Conservation (phyloP, 805 yeast genomes). For the Barnettozyma siamensis region DNA sequence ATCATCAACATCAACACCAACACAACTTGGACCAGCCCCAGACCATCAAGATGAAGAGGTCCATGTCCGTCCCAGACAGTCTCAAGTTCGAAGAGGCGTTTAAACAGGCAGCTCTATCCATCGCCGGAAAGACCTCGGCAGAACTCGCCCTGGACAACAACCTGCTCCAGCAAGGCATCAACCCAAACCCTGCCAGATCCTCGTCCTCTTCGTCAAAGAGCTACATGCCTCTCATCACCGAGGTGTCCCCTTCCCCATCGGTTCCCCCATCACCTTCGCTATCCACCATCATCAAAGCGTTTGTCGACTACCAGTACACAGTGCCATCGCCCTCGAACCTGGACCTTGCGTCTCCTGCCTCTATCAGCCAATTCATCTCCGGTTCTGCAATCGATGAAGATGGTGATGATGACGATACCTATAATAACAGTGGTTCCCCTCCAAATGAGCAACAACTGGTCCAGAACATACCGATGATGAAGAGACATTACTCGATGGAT, state of each 20-base stretch:
- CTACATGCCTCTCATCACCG: not conserved
- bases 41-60: conserved; percentile 9
- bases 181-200: conserved; percentile 31
- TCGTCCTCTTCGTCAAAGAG: not conserved
- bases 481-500: conserved; percentile 17
- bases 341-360: conserved; percentile 13
- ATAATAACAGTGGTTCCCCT: too few relatives aligned
- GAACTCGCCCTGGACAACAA: conserved; percentile 36
- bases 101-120: conserved; percentile 50
- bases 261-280: conserved; percentile 14
- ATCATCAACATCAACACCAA: not conserved
- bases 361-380: conserved; percentile 1
- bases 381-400: conserved; percentile 11
- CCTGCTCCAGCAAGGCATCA: conserved; percentile 35
- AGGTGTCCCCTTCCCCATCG: not conserved
- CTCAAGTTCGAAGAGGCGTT: conserved; percentile 38
- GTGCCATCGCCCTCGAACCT: conserved; percentile 17
- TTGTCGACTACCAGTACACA: conserved; percentile 21
- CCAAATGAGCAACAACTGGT: too few relatives aligned
- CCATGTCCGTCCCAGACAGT: conserved; percentile 14
- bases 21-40: not conserved
- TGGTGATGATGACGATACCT: conserved; percentile 5
- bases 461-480: too few relatives aligned
- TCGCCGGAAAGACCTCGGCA: conserved; percentile 47
- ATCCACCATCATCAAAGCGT: conserved; percentile 20